A percentile compares a stretch with the other conserved stretches of the same genome.
These are phyloP conservation scores for Acidiella bohemica DNA, from an alignment of 495 filamentous ascomycete genomes.

Conservation along the genomic window DNA sequence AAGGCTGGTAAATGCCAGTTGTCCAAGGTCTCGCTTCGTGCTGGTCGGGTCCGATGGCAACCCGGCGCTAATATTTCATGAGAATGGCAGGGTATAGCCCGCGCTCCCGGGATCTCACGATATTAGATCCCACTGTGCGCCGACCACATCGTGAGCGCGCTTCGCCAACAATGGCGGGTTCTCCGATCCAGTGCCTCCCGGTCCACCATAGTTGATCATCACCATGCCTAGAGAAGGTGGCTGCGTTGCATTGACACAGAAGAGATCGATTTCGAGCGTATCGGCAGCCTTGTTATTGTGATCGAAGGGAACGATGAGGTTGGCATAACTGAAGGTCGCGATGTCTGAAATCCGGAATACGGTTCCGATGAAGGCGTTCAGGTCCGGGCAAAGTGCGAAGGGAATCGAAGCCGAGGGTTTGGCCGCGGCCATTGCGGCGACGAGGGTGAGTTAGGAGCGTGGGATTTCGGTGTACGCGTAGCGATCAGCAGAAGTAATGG, in stretches of 20 bases:
- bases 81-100: background rate
- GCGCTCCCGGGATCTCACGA: background rate
- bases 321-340: background rate
- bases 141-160: background rate
- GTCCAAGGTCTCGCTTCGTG: background rate
- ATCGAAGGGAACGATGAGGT: background rate
- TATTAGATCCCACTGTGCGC: background rate
- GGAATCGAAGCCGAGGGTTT: too few species aligned
- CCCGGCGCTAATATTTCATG: background rate
- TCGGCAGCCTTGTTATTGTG: background rate
- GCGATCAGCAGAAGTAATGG: too few species aligned
- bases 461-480: too few species aligned
- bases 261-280: constrained; percentile 14
- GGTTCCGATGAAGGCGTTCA: background rate
- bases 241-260: constrained; percentile 26
- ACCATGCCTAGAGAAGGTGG: constrained; percentile 28
- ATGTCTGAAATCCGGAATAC: background rate
- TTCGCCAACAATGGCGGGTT: constrained; percentile 12
- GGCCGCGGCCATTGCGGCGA: too few species aligned
- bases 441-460: too few species aligned
- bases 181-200: constrained; percentile 31
- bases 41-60: background rate
- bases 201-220: constrained; percentile 32
- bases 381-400: background rate
- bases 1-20: background rate